A percentile compares a stretch with the other conserved stretches of the same genome.
Conservation (phyloP, 2,329 filamentous ascomycete species). For the Colletotrichum nymphaeae region DNA sequence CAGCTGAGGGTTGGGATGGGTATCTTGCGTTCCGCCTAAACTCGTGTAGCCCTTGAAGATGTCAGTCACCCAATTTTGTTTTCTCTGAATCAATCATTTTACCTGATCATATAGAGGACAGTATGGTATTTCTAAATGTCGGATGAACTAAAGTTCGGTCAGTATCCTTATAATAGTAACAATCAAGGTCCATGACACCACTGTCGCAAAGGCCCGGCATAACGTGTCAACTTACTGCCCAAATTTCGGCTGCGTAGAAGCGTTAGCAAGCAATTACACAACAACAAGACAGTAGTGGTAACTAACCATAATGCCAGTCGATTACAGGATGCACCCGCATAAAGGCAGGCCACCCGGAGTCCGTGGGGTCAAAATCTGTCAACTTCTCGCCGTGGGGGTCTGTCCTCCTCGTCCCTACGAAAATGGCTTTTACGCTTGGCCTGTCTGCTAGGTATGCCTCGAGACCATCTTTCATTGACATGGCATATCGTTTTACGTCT, state of each 20-base stretch:
- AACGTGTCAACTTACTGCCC: conserved; percentile 75
- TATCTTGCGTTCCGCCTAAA: conserved; percentile 90
- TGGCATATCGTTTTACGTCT: conserved; percentile 77
- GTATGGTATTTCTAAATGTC: conserved; percentile 82
- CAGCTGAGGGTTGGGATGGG: conserved; percentile 86
- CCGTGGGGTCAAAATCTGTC: conserved; percentile 87
- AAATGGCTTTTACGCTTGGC: conserved; percentile 78
- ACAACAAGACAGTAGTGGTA: too few relatives aligned
- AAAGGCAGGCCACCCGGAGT: conserved; percentile 89
- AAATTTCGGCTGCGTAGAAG: conserved; percentile 78
- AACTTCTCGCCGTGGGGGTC: conserved; percentile 88
- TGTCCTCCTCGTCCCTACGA: conserved; percentile 89
- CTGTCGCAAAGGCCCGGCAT: background rate
- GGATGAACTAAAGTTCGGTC: conserved; percentile 72
- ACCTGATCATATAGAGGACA: conserved; percentile 83
- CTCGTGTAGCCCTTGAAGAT: conserved; percentile 80
- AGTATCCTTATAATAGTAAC: background rate
- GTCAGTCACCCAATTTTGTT: background rate
- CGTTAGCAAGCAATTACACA: background rate
- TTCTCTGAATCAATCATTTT: conserved; percentile 37
- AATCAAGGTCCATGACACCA: background rate
- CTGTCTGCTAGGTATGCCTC: conserved; percentile 77
- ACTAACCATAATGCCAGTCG: conserved; percentile 86
- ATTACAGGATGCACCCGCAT: conserved; percentile 96
- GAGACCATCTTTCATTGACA: conserved; percentile 86